Base-by-base conservation (phyloP, 1,284 basidiomycete genomes). In the Heterobasidion parviporum region DNA sequence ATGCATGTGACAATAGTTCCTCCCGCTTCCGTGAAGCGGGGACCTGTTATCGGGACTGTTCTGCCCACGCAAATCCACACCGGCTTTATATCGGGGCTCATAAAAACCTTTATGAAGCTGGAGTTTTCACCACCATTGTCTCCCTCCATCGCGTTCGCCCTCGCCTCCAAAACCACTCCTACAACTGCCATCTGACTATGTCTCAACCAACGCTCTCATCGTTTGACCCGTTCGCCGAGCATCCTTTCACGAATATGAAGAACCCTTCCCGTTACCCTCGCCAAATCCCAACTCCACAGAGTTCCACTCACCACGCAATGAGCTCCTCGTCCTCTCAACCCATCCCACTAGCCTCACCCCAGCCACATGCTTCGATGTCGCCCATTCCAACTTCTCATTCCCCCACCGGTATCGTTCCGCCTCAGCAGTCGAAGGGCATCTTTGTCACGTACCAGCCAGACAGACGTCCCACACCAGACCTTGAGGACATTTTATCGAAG, bases 171-270 rank as follows among this genome's bases (percentile, higher is more conserved):
- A 26, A 6, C 6, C 26, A 26, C 26, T 26, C 26, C 26, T 5
- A 26, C 6, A 26, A 26, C 26, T 6, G 6, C 26, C 26, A 26
- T 4, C 26, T 26, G 26, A 55, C 58, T 59, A 71, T 72, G 71
- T 68, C 71, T 48, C 65, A 67, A 50, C 63, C 68, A 43, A 62
- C 72, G 8, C 70, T 78, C 61, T 67, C 72, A 33, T 76, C 76
- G 33, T 84, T 84, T 64, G 72, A 84, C 70, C 81, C 81, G 36
- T 79, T 79, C 62, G 78, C 75, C 16, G 74, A 72, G 34, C 80
- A 85, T 65, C 80, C 80, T 14, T 85, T 84, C 74, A 83, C 81
- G 33, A 81, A 82, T 66, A 74, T 60, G 18, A 43, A 69, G 65
- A 78, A 76, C 41, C 80, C 80, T 20, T 79, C 79, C 8, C 67